These are phyloP conservation scores for Phytopythium montanum DNA, from an alignment of 352 stramenopile species.

Conservation along the genomic window DNA sequence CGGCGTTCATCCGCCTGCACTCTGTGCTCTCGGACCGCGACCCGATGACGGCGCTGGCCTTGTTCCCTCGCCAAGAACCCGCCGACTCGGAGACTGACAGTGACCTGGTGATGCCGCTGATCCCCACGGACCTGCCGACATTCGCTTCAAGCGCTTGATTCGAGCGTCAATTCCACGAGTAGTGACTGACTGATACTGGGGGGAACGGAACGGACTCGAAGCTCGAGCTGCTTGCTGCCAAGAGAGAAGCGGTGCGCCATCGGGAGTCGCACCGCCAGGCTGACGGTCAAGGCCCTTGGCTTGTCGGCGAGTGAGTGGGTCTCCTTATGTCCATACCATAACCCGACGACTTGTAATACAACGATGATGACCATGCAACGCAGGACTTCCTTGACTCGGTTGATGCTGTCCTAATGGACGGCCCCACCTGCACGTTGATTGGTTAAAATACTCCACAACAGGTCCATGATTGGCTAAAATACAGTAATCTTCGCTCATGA, in stretches of 20 bases:
- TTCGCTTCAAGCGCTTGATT: neutral
- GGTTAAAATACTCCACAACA: neutral
- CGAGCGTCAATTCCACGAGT: no score
- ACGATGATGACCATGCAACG: no score
- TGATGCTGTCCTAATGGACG: neutral
- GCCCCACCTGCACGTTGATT: neutral
- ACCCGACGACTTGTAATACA: constrained; percentile 4
- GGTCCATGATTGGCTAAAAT: neutral
- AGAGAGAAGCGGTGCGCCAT: neutral
- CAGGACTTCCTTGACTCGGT: neutral
- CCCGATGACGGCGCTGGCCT: constrained; percentile 28
- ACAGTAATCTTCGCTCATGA: neutral
- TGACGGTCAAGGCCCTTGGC: neutral
- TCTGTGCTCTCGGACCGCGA: constrained; percentile 29
- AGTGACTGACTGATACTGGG: no score
- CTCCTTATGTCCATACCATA: neutral
- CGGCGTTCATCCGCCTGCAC: constrained; percentile 31
- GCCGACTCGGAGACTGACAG: neutral
- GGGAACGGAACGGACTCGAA: neutral
- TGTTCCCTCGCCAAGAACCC: constrained; percentile 19
- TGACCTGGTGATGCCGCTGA: neutral
- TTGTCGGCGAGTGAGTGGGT: neutral
- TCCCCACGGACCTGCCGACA: constrained; percentile 5
- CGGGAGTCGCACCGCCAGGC: neutral
- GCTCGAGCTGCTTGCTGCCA: neutral